Evolutionary conservation across 768 basidiomycete species (phyloP).

Genomic region (Epithele typhae): DNA sequence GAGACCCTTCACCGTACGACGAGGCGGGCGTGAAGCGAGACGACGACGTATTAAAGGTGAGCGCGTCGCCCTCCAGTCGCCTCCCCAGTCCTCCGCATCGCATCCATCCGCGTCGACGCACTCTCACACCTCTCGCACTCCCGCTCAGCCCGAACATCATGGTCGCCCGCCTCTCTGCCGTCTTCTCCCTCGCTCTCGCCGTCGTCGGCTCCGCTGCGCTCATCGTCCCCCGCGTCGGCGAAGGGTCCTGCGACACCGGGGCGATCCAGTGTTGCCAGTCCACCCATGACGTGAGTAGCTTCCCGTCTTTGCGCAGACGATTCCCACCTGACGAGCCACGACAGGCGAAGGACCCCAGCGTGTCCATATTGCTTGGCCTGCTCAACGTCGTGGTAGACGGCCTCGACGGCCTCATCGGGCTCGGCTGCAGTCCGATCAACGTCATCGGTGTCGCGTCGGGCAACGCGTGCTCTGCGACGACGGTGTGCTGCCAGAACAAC

Average conservation of each 20-base stretch:
- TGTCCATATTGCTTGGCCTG: constrained; percentile 7
- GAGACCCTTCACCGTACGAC: too few species aligned
- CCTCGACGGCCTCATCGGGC: constrained; percentile 16
- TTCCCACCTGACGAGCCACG: too few species aligned
- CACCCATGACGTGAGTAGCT: neutral
- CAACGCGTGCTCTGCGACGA: constrained; percentile 2
- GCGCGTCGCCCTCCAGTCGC: neutral
- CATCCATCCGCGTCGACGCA: constrained; percentile 3
- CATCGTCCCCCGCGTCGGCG: neutral
- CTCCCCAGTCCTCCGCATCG: neutral
- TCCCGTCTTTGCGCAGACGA: too few species aligned
- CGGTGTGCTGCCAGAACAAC: constrained; percentile 24
- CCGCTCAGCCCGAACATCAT: too few species aligned
- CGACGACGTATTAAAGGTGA: too few species aligned
- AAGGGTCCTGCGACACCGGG: constrained; percentile 6
- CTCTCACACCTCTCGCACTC: too few species aligned
- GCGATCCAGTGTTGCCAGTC: constrained; percentile 9
- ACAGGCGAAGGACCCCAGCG: neutral
- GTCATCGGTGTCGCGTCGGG: constrained; percentile 11
- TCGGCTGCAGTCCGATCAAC: constrained; percentile 21
- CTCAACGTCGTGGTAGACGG: constrained; percentile 15
- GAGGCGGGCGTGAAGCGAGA: too few species aligned
- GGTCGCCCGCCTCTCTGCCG: constrained; percentile 3
- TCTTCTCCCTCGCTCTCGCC: constrained; percentile 4
- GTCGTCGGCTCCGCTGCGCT: constrained; percentile 3